Evolutionary conservation across 176 grass and related monocot genomes (phyloP).

Genomic region (Bonia amplexicaulis): DNA sequence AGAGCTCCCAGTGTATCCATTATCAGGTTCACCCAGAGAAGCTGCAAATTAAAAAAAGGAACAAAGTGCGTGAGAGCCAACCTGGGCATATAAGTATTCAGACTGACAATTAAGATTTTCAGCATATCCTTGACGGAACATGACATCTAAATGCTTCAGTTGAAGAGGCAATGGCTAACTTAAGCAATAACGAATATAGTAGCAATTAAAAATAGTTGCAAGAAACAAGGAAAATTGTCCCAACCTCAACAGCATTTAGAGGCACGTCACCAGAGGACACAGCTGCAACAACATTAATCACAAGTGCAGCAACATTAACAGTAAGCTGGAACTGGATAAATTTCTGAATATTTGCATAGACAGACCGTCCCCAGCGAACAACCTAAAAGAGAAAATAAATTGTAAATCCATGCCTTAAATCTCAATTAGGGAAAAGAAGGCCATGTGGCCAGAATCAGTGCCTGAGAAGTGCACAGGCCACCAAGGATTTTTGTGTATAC

Average conservation of each 20-base stretch:
- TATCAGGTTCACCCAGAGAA: slow-evolving; percentile 99
- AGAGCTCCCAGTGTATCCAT: slow-evolving; percentile 98
- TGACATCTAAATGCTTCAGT: not conserved
- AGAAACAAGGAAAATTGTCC: not conserved
- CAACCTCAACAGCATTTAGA: slow-evolving; percentile 92
- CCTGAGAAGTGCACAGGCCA: not conserved
- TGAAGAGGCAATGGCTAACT: not conserved
- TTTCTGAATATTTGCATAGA: slow-evolving; percentile 99
- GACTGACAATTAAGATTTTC: not conserved
- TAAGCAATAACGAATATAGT: not conserved
- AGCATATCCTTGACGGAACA: slow-evolving; percentile 1
- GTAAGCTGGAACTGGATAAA: slow-evolving; percentile 99
- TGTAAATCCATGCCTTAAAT: slow-evolving; percentile 1
- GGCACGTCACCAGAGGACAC: slow-evolving; percentile 92
- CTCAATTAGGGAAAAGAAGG: not conserved
- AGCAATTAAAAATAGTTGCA: not conserved
- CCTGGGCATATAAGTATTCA: not conserved
- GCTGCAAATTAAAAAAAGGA: slow-evolving; percentile 42
- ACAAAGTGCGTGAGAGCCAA: slow-evolving; percentile 7
- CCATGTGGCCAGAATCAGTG: not conserved
- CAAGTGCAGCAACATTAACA: slow-evolving; percentile 90
- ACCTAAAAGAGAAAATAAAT: slow-evolving; percentile 49
- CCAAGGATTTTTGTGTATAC: slow-evolving; percentile 11
- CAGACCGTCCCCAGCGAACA: slow-evolving; percentile 93
- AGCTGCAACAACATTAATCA: slow-evolving; percentile 94